phyloP scores from a whole-genome alignment of 768 basidiomycete species.

The Suillus brevipes region DNA sequence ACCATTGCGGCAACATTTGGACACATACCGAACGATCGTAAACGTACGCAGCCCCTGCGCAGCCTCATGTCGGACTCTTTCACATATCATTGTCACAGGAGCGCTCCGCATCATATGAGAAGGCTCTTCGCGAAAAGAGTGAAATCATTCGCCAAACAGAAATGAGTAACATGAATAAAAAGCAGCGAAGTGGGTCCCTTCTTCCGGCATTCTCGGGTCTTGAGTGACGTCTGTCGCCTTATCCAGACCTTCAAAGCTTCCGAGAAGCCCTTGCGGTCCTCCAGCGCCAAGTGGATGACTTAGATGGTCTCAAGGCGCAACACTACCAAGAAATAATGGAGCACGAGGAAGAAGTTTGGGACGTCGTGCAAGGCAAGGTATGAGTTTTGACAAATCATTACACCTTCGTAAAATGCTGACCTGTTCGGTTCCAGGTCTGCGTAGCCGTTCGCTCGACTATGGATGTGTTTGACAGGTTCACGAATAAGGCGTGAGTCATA shows the following conservation, averaged over 20 bases:
- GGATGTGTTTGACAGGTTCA: conserved; percentile 88
- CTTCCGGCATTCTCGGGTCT: conserved; percentile 5
- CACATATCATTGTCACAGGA: conserved; percentile 50
- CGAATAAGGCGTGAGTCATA: conserved; percentile 73
- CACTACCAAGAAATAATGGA: conserved; percentile 90
- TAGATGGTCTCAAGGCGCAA: conserved; percentile 79
- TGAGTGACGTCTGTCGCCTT: conserved; percentile 11
- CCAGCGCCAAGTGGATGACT: conserved; percentile 87
- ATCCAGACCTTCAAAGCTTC: conserved; percentile 84
- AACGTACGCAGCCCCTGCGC: conserved; percentile 45
- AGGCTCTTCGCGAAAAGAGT: conserved; percentile 78
- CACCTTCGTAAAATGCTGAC: conserved; percentile 16
- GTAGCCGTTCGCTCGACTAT: conserved; percentile 86
- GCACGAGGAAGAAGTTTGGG: conserved; percentile 96
- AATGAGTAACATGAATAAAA: conserved; percentile 78
- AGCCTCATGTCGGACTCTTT: conserved; percentile 2
- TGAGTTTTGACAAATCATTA: conserved; percentile 8
- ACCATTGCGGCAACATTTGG: conserved; percentile 82
- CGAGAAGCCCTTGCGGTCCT: conserved; percentile 78
- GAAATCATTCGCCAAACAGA: conserved; percentile 84
- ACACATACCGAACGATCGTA: conserved; percentile 73
- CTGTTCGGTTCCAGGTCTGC: conserved; percentile 52
- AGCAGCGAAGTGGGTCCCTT: conserved; percentile 71
- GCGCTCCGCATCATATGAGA: conserved; percentile 83
- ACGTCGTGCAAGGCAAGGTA: conserved; percentile 84